phyloP scores from a whole-genome alignment of 805 yeast genomes.

The Diddensiella caesifluorescens region DNA sequence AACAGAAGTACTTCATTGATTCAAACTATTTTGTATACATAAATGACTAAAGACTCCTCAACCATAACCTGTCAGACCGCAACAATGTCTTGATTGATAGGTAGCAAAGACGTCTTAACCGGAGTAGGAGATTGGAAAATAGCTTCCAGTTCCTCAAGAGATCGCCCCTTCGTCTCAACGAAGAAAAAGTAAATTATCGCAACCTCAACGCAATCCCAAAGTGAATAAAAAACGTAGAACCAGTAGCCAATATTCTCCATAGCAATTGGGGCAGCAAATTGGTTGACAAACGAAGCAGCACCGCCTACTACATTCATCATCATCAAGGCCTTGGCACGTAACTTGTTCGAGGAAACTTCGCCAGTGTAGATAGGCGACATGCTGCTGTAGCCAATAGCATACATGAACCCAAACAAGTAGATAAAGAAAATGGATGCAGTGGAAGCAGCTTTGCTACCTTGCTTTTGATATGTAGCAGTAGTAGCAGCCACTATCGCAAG shows the following conservation, averaged over 20 bases:
- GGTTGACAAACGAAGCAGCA: conserved; percentile 22
- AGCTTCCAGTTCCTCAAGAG: conserved; percentile 17
- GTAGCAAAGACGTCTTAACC: conserved; percentile 6
- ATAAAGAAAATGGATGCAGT: conserved; percentile 17
- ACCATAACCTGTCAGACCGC: no score
- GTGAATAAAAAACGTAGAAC: conserved; percentile 32
- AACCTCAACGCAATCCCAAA: conserved; percentile 30
- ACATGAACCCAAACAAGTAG: conserved; percentile 13
- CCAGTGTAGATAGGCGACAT: conserved; percentile 33
- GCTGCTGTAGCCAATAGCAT: conserved; percentile 31
- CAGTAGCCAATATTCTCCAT: conserved; percentile 31
- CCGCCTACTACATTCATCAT: conserved; percentile 7
- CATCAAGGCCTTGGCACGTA: conserved; percentile 28
- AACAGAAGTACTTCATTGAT: no score
- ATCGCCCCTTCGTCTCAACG: conserved; percentile 23
- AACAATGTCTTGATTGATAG: not conserved
- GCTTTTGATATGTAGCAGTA: conserved; percentile 24
- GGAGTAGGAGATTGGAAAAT: conserved; percentile 14
- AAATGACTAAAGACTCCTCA: no score
- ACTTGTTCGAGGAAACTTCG: conserved; percentile 25
- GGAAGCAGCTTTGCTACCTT: conserved; percentile 21
- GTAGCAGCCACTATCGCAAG: conserved; percentile 26
- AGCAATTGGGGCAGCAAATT: conserved; percentile 24
- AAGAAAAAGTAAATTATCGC: conserved; percentile 33
- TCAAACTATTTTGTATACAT: no score